Evolutionary conservation across 163 green algal genomes (phyloP).

Genomic region (Scenedesmus sp.): DNA sequence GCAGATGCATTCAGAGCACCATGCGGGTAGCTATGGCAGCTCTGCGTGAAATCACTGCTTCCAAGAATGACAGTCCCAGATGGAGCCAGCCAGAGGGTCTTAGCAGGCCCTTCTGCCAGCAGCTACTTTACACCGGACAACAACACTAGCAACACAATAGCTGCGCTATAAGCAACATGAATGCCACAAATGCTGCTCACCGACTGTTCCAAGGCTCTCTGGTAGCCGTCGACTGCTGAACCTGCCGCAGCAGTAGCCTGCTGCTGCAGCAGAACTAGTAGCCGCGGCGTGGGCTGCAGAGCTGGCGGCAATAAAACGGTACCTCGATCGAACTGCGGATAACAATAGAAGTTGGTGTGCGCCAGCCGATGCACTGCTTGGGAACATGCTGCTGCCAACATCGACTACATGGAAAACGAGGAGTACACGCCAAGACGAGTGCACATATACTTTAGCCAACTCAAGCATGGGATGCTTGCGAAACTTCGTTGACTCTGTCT

Average conservation of each 20-base stretch:
- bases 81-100: neutral
- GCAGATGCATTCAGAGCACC: neutral
- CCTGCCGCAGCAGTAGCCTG: neutral
- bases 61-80: no score
- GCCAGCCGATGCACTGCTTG: neutral
- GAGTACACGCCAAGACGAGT: neutral
- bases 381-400: neutral
- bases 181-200: neutral
- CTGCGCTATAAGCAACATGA: neutral
- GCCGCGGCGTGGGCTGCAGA: neutral
- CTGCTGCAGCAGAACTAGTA: neutral
- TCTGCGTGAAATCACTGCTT: no score
- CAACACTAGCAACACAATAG: neutral
- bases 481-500: neutral
- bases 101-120: neutral
- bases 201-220: neutral
- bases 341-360: neutral
- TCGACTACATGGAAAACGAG: neutral
- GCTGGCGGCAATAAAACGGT: neutral
- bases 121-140: neutral
- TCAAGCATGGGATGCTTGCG: neutral
- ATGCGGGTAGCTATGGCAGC: no score
- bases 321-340: neutral
- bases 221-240: neutral
- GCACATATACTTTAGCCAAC: neutral